Base-by-base conservation (phyloP, 768 basidiomycete species). In the Bullera alba region DNA sequence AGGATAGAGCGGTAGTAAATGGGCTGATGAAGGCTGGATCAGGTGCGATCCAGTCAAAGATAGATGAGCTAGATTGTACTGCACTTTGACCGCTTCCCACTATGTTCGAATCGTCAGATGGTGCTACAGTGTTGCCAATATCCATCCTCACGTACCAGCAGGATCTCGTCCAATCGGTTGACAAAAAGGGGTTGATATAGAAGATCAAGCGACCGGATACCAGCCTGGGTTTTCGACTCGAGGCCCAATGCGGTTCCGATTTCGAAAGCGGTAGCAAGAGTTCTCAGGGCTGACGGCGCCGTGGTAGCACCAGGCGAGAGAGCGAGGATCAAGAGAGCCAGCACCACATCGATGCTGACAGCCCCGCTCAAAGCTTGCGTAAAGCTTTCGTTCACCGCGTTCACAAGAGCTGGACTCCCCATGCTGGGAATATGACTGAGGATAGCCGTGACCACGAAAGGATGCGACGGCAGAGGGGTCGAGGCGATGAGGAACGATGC, bases 401-500 rank as follows among this genome's bases (percentile, higher is more conserved):
- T 27, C 3, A 39, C 12, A 10, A 39, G 8, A 21, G 7, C 19
- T 8, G 10, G 37, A 39, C 37, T 21, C 12, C 22, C 19, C 7
- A 39, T 10, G 7, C 42, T 27, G 2, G 28, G 36, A 15, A 54
- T 34, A 26, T 48, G 51, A 14, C 43, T 30, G 4, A 61, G 43
- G 14, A 47, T 47, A n/a, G 60, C 60, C 17, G 53, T 39, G 17
- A 56, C 35, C 12, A 62, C 43, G 51, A 62, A 62, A 12, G 53
- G 53, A 42, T 62, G 56, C 5, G 48, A 30, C 5, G 60, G 60
- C 2, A 51, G 22, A 3, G 62, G 46, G 2, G 53, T 50, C 12
- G 56, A 49, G 22, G 60, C 32, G 15, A 54, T 46, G 19, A 64
- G 53, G 30, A 56, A 57, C 16, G 50, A 51, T 7, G 50, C 37